Evolutionary conservation across 257 asterid species (phyloP).

Genomic region (Knoxia roxburghii): DNA sequence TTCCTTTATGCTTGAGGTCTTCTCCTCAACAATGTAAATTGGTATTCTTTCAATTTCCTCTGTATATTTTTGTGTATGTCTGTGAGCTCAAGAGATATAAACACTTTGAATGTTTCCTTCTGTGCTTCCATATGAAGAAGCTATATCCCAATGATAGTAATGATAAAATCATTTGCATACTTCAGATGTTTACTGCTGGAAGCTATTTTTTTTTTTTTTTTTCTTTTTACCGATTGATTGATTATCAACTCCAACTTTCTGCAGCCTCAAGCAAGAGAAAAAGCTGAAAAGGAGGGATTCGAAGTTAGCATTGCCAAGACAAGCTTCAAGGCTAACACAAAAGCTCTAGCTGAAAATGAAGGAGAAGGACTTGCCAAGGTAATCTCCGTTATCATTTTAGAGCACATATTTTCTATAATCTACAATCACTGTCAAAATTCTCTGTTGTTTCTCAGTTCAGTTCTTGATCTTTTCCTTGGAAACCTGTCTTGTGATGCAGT

Average conservation of each 20-base stretch:
- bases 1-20: background rate
- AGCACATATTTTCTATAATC: background rate
- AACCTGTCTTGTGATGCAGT: slow-evolving; percentile 45
- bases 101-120: background rate
- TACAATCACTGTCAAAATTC: background rate
- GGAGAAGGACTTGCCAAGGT: slow-evolving; percentile 97
- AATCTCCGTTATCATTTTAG: slow-evolving; percentile 13
- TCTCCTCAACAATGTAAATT: background rate
- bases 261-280: slow-evolving; percentile 96
- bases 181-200: background rate
- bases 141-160: background rate
- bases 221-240: slow-evolving; percentile 16
- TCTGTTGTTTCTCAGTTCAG: background rate
- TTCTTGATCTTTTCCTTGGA: background rate
- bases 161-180: background rate
- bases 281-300: slow-evolving; percentile 83
- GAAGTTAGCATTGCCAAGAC: slow-evolving; percentile 77
- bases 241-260: slow-evolving; percentile 18
- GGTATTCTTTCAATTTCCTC: background rate
- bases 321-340: slow-evolving; percentile 92
- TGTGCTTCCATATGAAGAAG: background rate
- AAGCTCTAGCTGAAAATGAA: slow-evolving; percentile 95
- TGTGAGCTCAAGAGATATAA: background rate
- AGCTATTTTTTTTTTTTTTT: background rate
- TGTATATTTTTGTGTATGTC: background rate